Evolutionary conservation across 2,329 filamentous ascomycete species (phyloP).

Genomic region (Alternaria triticina): DNA sequence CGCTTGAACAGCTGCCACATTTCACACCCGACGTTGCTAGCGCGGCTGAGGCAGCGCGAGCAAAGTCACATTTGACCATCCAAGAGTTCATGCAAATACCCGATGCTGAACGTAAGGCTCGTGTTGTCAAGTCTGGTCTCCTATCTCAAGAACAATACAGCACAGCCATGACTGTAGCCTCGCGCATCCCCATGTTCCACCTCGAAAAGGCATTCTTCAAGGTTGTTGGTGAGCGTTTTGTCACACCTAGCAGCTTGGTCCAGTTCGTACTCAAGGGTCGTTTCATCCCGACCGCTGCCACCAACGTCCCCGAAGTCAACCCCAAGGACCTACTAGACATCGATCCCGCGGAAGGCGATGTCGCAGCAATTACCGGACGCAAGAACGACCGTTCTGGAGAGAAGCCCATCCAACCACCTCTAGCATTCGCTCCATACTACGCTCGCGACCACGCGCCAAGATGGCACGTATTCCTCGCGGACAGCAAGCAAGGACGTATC

Average conservation of each 20-base stretch:
- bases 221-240: constrained; percentile 90
- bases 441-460: constrained; percentile 86
- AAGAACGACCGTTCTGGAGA: constrained; percentile 70
- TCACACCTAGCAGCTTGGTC: constrained; percentile 90
- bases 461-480: constrained; percentile 94
- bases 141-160: constrained; percentile 79
- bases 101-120: constrained; percentile 72
- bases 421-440: constrained; percentile 91
- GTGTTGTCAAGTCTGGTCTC: constrained; percentile 73
- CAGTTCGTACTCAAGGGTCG: constrained; percentile 95
- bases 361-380: constrained; percentile 82
- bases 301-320: constrained; percentile 75
- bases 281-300: constrained; percentile 85
- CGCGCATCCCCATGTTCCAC: constrained; percentile 81
- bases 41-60: constrained; percentile 73
- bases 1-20: constrained; percentile 88
- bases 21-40: constrained; percentile 71
- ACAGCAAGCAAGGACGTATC: constrained; percentile 93
- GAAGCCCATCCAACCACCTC: constrained; percentile 74
- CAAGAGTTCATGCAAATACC: constrained; percentile 89
- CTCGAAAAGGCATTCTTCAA: constrained; percentile 98
- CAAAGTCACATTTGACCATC: constrained; percentile 70
- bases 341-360: constrained; percentile 90
- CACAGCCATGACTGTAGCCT: constrained; percentile 75
- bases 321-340: constrained; percentile 85